Base-by-base conservation (phyloP, 2,329 filamentous ascomycete species). In the Bipolaris zeicola region DNA sequence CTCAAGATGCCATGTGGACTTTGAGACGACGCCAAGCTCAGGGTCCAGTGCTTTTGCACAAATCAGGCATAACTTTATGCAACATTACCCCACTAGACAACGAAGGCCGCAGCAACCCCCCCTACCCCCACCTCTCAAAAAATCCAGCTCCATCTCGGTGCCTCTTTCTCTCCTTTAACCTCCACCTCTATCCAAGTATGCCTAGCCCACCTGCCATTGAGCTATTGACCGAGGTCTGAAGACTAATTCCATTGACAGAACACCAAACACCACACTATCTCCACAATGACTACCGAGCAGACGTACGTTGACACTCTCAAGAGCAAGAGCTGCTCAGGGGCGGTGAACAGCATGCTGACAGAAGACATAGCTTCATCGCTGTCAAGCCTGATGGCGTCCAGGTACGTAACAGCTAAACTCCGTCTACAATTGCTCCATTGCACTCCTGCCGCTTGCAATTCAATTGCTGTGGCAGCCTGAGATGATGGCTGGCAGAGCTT, bases 341-440 rank as follows among this genome's bases (percentile, higher is more conserved):
- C 59, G 63, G 65, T 67, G 63, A 64, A 71, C 60, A 60, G 36
- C 49, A 52, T 61, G 63, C 71, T 74, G 55, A 73, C 64, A 57
- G 18, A 60, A 53, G 70, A 61, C 56, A 70, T 76, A 98, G 94
- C 85, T 98, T 98, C 91, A 98, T 98, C 87, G 95, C 95, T 79
- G 92, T 99, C 88, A 99, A 99, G 92, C 95, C 94, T 74, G 95
- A 98, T 84, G 95, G 95, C 81, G 95, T 98, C 83, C 95, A 97
- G 89, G 92, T 96, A 89, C 71, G 82, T 52, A 18, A 11, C 5
- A 22, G 3, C 11, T 11, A 20, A 16, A 5, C 3, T 13, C 4
- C 5, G 13, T 7, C 6, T 13, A 28, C 6, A 4, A 31, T 13
- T 16, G 5, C n/a, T 33, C 8, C n/a, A 8, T 22, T 31, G 36